These are phyloP conservation scores for Neurospora terricola DNA, from an alignment of 495 filamentous ascomycete genomes.

Conservation along the genomic window DNA sequence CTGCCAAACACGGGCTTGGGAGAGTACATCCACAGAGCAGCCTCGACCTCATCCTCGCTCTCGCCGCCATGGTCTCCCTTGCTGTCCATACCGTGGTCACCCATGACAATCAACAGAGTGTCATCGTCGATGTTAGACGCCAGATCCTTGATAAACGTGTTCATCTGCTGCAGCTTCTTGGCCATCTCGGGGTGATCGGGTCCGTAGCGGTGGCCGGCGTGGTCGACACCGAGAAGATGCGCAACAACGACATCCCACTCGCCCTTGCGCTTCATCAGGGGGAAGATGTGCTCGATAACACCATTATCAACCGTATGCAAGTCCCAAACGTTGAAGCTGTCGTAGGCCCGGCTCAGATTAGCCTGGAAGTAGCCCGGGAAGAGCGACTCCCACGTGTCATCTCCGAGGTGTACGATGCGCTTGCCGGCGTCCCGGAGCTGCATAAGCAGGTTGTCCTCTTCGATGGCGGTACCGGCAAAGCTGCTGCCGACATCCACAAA, in stretches of 20 bases:
- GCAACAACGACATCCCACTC: conserved; percentile 91
- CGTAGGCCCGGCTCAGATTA: conserved; percentile 75
- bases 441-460: conserved; percentile 88
- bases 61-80: conserved; percentile 98
- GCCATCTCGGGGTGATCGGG: conserved; percentile 88
- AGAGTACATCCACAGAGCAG: conserved; percentile 97
- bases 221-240: conserved; percentile 92
- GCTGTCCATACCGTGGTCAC: conserved; percentile 94
- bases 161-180: conserved; percentile 86
- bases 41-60: conserved; percentile 87
- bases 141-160: conserved; percentile 61
- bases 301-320: conserved; percentile 95
- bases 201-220: conserved; percentile 93
- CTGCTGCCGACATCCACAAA: conserved; percentile 91
- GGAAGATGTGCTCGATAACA: conserved; percentile 86
- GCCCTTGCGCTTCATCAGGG: conserved; percentile 56
- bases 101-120: conserved; percentile 90
- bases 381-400: conserved; percentile 90
- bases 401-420: conserved; percentile 82
- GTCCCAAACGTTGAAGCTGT: conserved; percentile 98
- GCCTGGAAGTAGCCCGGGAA: conserved; percentile 88
- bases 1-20: conserved; percentile 74
- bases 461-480: conserved; percentile 93
- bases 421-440: conserved; percentile 74
- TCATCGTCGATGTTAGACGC: conserved; percentile 67